phyloP scores from a whole-genome alignment of 2,329 filamentous ascomycete species.

The Aspergillus amoenus region DNA sequence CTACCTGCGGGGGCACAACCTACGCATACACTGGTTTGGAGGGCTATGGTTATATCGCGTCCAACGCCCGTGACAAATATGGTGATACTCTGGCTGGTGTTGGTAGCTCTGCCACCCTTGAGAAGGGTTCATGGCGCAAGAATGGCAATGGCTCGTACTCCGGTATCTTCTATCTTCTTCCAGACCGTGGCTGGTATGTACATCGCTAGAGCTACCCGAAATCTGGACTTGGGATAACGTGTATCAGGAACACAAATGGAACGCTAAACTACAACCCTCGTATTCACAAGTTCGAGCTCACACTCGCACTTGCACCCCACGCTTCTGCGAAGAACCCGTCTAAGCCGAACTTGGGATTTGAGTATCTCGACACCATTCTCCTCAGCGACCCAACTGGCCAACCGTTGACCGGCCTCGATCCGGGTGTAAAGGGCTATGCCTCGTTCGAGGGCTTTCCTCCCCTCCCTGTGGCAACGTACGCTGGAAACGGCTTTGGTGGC shows the following conservation, averaged over 20 bases:
- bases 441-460: slow-evolving; percentile 60
- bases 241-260: slow-evolving; percentile 15
- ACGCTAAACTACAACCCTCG: slow-evolving; percentile 55
- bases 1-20: slow-evolving; percentile 59
- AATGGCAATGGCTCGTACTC: slow-evolving; percentile 53
- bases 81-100: slow-evolving; percentile 69
- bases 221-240: background rate
- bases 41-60: slow-evolving; percentile 63
- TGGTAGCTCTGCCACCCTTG: slow-evolving; percentile 65
- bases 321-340: slow-evolving; percentile 57
- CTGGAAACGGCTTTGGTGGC: slow-evolving; percentile 67
- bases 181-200: slow-evolving; percentile 65
- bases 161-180: slow-evolving; percentile 62
- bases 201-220: background rate
- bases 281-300: slow-evolving; percentile 66
- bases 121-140: slow-evolving; percentile 59
- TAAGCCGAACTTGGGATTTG: slow-evolving; percentile 60
- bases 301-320: slow-evolving; percentile 53
- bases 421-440: slow-evolving; percentile 54
- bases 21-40: slow-evolving; percentile 68
- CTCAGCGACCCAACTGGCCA: slow-evolving; percentile 63
- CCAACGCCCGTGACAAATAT: slow-evolving; percentile 62
- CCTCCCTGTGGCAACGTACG: slow-evolving; percentile 63
- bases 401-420: slow-evolving; percentile 64
- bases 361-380: slow-evolving; percentile 64